These are phyloP conservation scores for Inga leiocalycina DNA, from an alignment of 306 rosid species.

Conservation along the genomic window DNA sequence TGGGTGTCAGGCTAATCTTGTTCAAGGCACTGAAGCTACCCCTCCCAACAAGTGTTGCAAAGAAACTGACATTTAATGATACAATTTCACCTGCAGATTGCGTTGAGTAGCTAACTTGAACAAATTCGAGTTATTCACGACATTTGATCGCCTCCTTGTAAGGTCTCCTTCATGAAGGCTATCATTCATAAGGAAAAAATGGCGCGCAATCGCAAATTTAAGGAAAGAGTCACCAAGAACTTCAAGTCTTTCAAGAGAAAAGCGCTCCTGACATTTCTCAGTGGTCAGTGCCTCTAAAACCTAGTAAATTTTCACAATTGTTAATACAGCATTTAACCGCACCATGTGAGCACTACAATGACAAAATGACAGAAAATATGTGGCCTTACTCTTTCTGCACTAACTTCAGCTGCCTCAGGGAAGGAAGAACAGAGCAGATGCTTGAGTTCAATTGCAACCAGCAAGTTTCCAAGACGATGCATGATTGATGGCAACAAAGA, in stretches of 20 bases:
- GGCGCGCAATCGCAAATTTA: conserved; percentile 82
- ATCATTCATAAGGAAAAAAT: conserved; percentile 68
- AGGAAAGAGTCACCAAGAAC: conserved; percentile 96
- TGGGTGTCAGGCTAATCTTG: background rate
- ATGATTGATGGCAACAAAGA: conserved; percentile 91
- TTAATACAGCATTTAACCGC: conserved; percentile 30
- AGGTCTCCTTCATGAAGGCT: conserved; percentile 89
- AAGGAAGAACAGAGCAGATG: conserved; percentile 52
- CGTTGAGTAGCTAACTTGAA: conserved; percentile 67
- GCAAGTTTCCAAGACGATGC: conserved; percentile 92
- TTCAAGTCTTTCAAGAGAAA: conserved; percentile 99
- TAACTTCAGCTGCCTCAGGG: conserved; percentile 79
- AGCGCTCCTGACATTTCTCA: conserved; percentile 84
- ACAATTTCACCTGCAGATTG: conserved; percentile 76
- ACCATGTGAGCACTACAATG: conserved; percentile 27
- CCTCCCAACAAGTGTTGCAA: background rate
- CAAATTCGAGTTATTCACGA: conserved; percentile 78
- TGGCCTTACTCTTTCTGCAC: conserved; percentile 64
- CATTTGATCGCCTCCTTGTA: conserved; percentile 68
- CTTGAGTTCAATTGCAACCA: conserved; percentile 91
- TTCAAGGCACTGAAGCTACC: background rate
- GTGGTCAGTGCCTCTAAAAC: conserved; percentile 93
- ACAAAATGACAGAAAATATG: background rate
- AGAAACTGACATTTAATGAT: conserved; percentile 25
- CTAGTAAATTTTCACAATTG: conserved; percentile 47